Conservation (phyloP, 1,284 basidiomycete species). For the Puccinia brachypodii region DNA sequence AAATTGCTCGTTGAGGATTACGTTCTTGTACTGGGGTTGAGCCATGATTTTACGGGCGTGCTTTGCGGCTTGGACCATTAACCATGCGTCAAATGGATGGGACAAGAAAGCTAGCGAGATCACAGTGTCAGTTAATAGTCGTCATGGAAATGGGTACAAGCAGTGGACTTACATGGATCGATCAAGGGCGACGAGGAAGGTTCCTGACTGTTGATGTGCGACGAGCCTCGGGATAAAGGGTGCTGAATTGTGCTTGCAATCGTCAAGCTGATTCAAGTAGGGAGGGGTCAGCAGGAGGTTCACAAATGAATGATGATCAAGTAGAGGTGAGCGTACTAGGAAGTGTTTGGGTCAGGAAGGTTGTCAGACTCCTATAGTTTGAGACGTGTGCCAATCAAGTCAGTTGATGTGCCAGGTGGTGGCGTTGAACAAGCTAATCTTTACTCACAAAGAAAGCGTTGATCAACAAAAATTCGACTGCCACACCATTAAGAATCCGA, state of each 20-base stretch:
- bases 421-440: background rate
- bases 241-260: slow-evolving; percentile 32
- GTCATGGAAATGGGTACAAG: background rate
- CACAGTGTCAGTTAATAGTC: background rate
- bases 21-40: background rate
- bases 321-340: slow-evolving; percentile 11
- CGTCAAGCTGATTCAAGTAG: background rate
- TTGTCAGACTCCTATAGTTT: slow-evolving; percentile 14
- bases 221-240: slow-evolving; percentile 39
- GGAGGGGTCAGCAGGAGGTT: no score
- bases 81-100: slow-evolving; percentile 42
- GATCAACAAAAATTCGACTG: slow-evolving; percentile 27
- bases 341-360: slow-evolving; percentile 10
- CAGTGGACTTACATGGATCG: slow-evolving; percentile 28
- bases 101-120: slow-evolving; percentile 3
- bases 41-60: slow-evolving; percentile 34
- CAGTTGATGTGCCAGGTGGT: background rate
- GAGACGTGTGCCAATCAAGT: background rate
- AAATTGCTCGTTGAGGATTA: slow-evolving; percentile 20
- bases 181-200: slow-evolving; percentile 5
- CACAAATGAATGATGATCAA: background rate
- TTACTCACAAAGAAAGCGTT: slow-evolving; percentile 34
- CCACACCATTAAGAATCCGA: slow-evolving; percentile 4
- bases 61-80: slow-evolving; percentile 27
- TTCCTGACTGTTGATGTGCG: slow-evolving; percentile 25